phyloP scores from a whole-genome alignment of 2,329 filamentous ascomycete species.

The Colletotrichum aenigma region DNA sequence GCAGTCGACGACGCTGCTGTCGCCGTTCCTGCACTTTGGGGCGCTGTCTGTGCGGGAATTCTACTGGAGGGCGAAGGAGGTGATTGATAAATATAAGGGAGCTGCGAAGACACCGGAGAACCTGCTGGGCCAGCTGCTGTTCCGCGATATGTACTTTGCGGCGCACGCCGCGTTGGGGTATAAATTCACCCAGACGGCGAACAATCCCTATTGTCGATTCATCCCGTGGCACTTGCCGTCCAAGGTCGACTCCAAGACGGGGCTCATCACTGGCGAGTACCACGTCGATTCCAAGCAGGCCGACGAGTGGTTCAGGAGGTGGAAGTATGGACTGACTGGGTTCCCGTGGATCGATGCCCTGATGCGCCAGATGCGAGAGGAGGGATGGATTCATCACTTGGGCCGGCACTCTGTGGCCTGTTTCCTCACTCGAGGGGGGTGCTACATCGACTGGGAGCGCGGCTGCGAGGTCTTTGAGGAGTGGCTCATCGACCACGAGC shows the following conservation, averaged over 20 bases:
- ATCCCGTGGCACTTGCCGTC: slow-evolving; percentile 80
- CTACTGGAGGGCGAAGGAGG: slow-evolving; percentile 72
- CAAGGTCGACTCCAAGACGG: slow-evolving; percentile 49
- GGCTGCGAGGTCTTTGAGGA: slow-evolving; percentile 82
- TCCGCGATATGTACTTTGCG: slow-evolving; percentile 84
- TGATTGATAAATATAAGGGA: slow-evolving; percentile 59
- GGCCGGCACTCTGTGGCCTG: slow-evolving; percentile 80
- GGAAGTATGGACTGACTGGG: slow-evolving; percentile 72
- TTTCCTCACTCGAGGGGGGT: slow-evolving; percentile 80
- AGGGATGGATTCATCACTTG: slow-evolving; percentile 83
- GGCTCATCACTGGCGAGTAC: slow-evolving; percentile 62
- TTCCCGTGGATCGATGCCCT: slow-evolving; percentile 84
- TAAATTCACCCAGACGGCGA: slow-evolving; percentile 66
- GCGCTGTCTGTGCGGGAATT: slow-evolving; percentile 72
- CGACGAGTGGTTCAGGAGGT: slow-evolving; percentile 70
- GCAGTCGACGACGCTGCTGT: slow-evolving; percentile 75
- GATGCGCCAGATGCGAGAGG: slow-evolving; percentile 73
- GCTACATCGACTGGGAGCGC: slow-evolving; percentile 80
- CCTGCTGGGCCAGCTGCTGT: slow-evolving; percentile 74
- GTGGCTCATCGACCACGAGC: slow-evolving; percentile 75
- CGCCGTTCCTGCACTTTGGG: slow-evolving; percentile 77
- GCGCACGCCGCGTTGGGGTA: slow-evolving; percentile 73
- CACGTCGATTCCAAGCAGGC: slow-evolving; percentile 66
- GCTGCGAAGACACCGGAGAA: slow-evolving; percentile 70
- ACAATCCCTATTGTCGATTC: slow-evolving; percentile 73